Percentiles rank a stretch among this genome's conserved stretches.
phyloP scores from a whole-genome alignment of 2,329 filamentous ascomycete species.

The Hypoxylon sp. region DNA sequence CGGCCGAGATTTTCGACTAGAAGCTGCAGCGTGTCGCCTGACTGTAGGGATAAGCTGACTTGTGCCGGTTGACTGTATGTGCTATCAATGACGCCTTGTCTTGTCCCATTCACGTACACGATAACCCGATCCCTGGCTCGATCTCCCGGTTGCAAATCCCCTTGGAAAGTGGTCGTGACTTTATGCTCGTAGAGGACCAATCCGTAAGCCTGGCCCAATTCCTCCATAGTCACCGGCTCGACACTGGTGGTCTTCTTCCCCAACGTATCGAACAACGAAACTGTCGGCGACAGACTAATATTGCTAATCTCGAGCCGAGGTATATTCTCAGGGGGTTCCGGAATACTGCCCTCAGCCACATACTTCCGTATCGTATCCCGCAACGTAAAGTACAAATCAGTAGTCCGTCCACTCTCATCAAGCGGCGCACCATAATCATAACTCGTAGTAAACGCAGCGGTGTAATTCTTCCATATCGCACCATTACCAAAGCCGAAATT shows the following conservation, averaged over 20 bases:
- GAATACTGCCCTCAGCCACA: constrained; percentile 54
- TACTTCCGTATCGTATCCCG: constrained; percentile 57
- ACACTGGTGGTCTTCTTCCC: constrained; percentile 44
- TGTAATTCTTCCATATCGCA: constrained; percentile 58
- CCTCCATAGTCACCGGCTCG: constrained; percentile 60
- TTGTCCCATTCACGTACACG: constrained; percentile 60
- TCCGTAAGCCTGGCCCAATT: constrained; percentile 60
- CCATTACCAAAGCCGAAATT: constrained; percentile 65
- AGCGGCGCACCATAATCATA: constrained; percentile 66
- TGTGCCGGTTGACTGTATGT: constrained; percentile 57
- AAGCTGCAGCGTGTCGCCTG: constrained; percentile 58
- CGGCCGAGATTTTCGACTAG: constrained; percentile 66
- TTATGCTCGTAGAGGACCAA: constrained; percentile 60
- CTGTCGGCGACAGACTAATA: constrained; percentile 56
- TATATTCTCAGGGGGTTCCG: constrained; percentile 53
- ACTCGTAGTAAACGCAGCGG: constrained; percentile 59
- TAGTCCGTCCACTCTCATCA: constrained; percentile 63
- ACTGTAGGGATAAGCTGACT: constrained; percentile 55
- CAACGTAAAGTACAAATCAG: constrained; percentile 58
- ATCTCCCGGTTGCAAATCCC: constrained; percentile 58
- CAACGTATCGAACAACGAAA: constrained; percentile 56
- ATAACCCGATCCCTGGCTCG: constrained; percentile 61
- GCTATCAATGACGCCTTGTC: constrained; percentile 61
- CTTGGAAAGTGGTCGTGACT: constrained; percentile 47
- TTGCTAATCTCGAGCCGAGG: constrained; percentile 53